These are phyloP conservation scores for Aspergillus bombycis DNA, from an alignment of 2,329 filamentous ascomycete species.

Conservation along the genomic window DNA sequence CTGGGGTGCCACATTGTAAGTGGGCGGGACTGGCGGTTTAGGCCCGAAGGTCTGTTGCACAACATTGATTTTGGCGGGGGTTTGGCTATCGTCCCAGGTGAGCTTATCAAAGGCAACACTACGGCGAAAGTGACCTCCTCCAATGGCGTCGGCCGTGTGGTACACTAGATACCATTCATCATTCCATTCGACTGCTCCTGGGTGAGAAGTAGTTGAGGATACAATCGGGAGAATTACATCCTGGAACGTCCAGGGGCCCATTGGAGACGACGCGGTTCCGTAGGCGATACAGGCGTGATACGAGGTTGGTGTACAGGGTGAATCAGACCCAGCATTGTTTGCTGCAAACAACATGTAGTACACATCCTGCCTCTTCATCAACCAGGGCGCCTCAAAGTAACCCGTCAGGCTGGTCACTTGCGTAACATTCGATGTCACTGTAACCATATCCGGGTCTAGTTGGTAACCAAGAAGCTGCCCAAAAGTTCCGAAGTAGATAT, in stretches of 20 bases:
- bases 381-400: conserved; percentile 9
- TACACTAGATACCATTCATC: conserved; percentile 6
- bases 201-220: conserved; percentile 5
- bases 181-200: conserved; percentile 1
- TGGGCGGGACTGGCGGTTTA: neutral
- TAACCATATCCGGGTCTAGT: conserved; percentile 8
- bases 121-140: conserved; percentile 6
- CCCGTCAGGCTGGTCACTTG: conserved; percentile 3
- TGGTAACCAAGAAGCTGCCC: conserved; percentile 2
- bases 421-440: neutral
- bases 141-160: conserved; percentile 6
- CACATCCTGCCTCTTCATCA: conserved; percentile 5
- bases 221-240: conserved; percentile 9
- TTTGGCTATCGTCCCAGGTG: conserved; percentile 2
- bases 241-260: conserved; percentile 10
- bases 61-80: neutral
- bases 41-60: neutral
- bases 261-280: conserved; percentile 7
- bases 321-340: neutral
- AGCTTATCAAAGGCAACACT: conserved; percentile 5
- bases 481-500: conserved; percentile 9
- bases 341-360: conserved; percentile 11
- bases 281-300: conserved; percentile 7
- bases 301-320: conserved; percentile 6
- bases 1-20: neutral